Percentiles rank a stretch among this genome's conserved stretches.
These are phyloP conservation scores for Quercus aquifolioides DNA, from an alignment of 306 rosid species.

Conservation along the genomic window DNA sequence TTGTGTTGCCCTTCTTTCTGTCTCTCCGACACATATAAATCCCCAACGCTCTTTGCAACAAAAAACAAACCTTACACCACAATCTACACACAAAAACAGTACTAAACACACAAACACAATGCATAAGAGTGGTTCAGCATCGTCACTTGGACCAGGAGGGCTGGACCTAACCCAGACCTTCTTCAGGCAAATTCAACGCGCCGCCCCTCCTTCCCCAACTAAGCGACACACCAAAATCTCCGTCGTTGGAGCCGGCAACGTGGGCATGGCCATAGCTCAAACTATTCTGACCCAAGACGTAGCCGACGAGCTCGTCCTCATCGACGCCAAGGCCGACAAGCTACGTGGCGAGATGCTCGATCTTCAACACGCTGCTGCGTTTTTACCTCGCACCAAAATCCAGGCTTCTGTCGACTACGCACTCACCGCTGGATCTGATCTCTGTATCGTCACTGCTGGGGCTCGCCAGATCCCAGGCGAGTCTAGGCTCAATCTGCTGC, in stretches of 20 bases:
- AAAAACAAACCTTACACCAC: neutral
- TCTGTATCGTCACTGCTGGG: constrained; percentile 89
- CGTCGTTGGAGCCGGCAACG: constrained; percentile 84
- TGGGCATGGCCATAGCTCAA: constrained; percentile 98
- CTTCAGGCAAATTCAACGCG: constrained; percentile 55
- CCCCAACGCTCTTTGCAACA: neutral
- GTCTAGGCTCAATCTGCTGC: constrained; percentile 71
- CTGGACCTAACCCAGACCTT: constrained; percentile 61
- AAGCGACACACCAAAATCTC: constrained; percentile 67
- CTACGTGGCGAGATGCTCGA: constrained; percentile 96
- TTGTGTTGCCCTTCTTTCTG: too few species aligned
- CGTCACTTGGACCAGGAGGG: constrained; percentile 70
- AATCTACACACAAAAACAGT: neutral
- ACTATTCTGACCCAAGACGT: constrained; percentile 87
- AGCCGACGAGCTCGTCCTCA: constrained; percentile 72
- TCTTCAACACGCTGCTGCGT: constrained; percentile 92
- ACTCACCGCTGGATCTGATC: constrained; percentile 62
- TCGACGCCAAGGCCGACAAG: constrained; percentile 66
- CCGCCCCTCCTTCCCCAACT: constrained; percentile 57
- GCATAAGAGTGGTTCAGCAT: constrained; percentile 60
- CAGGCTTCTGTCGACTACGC: constrained; percentile 72
- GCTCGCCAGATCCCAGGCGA: constrained; percentile 76
- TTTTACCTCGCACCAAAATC: constrained; percentile 88
- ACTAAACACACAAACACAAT: constrained; percentile 7
- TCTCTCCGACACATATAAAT: neutral